These are phyloP conservation scores for Gossypium bickii DNA, from an alignment of 345 rosid genomes.

Conservation along the genomic window DNA sequence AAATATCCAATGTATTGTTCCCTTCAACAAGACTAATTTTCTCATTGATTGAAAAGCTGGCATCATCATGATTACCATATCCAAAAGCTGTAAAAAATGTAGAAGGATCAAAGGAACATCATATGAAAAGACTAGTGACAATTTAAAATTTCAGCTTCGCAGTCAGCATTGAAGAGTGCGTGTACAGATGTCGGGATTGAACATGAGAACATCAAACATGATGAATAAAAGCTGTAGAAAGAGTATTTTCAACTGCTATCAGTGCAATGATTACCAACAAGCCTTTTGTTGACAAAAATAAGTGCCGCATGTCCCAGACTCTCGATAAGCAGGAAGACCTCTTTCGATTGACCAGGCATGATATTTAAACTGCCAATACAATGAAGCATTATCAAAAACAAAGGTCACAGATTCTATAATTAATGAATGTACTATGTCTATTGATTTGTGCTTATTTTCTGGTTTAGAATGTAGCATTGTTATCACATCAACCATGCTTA, in stretches of 20 bases:
- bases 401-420: background rate
- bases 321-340: slow-evolving; percentile 25
- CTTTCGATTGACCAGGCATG: slow-evolving; percentile 22
- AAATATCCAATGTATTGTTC: slow-evolving; percentile 48
- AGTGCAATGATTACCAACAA: slow-evolving; percentile 30
- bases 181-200: background rate
- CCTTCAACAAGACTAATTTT: slow-evolving; percentile 41
- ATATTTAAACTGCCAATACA: slow-evolving; percentile 34
- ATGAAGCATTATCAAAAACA: slow-evolving; percentile 18
- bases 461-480: background rate
- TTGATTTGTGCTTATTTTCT: background rate
- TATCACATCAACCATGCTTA: background rate
- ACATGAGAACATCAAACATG: background rate
- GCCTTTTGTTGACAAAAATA: slow-evolving; percentile 46
- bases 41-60: slow-evolving; percentile 38
- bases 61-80: slow-evolving; percentile 48
- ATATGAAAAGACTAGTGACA: background rate
- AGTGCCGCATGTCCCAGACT: slow-evolving; percentile 68
- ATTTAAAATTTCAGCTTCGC: background rate
- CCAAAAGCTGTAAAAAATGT: slow-evolving; percentile 38
- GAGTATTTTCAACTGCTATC: background rate
- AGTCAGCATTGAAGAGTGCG: background rate
- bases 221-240: slow-evolving; percentile 2
- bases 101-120: background rate
- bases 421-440: background rate